Percentiles rank a stretch among this genome's conserved stretches.
Evolutionary conservation across 75 land plant genomes (phyloP).

Genomic region (Picea glauca): DNA sequence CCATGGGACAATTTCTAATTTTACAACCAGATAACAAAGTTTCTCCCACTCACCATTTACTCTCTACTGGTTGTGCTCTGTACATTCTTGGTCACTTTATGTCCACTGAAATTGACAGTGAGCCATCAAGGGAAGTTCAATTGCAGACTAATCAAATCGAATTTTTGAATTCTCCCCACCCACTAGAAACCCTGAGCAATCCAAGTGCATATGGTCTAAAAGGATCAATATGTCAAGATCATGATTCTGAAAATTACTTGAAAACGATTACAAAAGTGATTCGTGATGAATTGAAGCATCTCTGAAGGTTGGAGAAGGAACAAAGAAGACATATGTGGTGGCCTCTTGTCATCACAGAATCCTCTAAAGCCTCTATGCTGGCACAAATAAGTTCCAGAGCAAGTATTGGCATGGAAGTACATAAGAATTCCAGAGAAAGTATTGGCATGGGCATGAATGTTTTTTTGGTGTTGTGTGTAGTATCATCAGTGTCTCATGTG

Average conservation of each 20-base stretch:
- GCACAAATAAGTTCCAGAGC: background rate
- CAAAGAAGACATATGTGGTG: constrained; percentile 52
- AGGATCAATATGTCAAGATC: constrained; percentile 74
- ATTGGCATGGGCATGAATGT: background rate
- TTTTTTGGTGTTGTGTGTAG: constrained; percentile 18
- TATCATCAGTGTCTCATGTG: background rate
- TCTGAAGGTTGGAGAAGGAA: constrained; percentile 48
- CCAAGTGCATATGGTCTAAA: constrained; percentile 76
- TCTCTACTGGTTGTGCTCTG: constrained; percentile 78
- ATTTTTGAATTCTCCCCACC: constrained; percentile 89
- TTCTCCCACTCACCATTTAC: constrained; percentile 80
- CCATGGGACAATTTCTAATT: constrained; percentile 84
- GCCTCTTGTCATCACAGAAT: constrained; percentile 43
- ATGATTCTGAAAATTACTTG: constrained; percentile 73
- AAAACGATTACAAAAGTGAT: constrained; percentile 37
- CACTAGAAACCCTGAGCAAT: constrained; percentile 86
- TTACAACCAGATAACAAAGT: constrained; percentile 74
- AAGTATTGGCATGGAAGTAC: constrained; percentile 3
- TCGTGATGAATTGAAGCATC: constrained; percentile 45
- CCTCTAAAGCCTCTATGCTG: background rate
- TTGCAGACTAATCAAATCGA: constrained; percentile 56
- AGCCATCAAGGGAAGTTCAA: constrained; percentile 18
- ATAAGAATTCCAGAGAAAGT: constrained; percentile 1
- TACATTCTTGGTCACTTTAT: constrained; percentile 43
- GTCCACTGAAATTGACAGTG: constrained; percentile 7